Evolutionary conservation across 2,329 filamentous ascomycete genomes (phyloP), one percentile per base, ranked within the genome.

Genomic region (Myriosclerotinia duriaeana): DNA sequence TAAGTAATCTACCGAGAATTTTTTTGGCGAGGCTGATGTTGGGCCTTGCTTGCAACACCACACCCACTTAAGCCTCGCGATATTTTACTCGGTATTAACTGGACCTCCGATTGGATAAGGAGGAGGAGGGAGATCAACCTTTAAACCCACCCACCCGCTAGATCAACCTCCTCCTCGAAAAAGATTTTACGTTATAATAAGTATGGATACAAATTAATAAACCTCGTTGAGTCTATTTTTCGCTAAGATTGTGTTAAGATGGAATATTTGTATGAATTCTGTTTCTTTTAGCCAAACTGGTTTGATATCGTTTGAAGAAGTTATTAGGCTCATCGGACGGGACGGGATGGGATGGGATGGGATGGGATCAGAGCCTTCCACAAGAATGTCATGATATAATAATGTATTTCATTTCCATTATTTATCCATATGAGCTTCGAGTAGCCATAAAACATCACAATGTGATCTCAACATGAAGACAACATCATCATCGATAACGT

Each of bases 21-120:
- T 65, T 60, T 65, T 65, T 60, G 54, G 46, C 54, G 64, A 65
- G 64, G 64, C 64, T 65, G 22, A 42, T 3, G 5, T 61, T 52
- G 60, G 53, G 64, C 64, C 64, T 65, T 65, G 64, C 64, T 65
- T 65, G 64, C 30, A 30, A 20, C 20, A 40, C 38, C 11, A 14
- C 11, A 14, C n/a, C 20, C 20, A 30, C 5, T 17, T 9, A 61
- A 50, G 58, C 58, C 58, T 61, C 15, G 58, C n/a, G n/a, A 22
- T 55, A 2, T 54, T 15, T 6, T 50, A 15, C 46, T 36, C 12
- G 9, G 40, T 14, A 46, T 9, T 46, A 20, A n/a, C 30, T 34
- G 30, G 6, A 34, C 30, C 30, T 34, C 30, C 5, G 5, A 34
- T 34, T 34, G 30, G 30, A 34, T 34, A 4, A 5, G 30, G 6